These are phyloP conservation scores for Elsinoe arachidis DNA, from an alignment of 2,329 filamentous ascomycete genomes.

Conservation along the genomic window DNA sequence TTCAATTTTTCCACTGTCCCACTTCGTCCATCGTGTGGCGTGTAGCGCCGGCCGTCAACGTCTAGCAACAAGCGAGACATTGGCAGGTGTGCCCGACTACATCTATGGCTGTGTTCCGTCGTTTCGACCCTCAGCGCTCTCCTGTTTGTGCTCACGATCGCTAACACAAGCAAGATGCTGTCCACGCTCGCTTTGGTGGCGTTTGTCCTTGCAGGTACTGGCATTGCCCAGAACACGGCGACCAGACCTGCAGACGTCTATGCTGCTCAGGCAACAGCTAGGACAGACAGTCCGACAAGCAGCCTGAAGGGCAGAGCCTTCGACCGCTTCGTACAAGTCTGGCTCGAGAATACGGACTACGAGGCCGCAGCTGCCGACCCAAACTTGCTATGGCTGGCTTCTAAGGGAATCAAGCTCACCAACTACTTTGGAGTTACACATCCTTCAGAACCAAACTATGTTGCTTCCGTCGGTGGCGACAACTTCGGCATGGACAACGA, in stretches of 20 bases:
- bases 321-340: slow-evolving; percentile 63
- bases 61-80: neutral
- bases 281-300: slow-evolving; percentile 52
- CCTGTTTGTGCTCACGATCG: neutral
- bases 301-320: slow-evolving; percentile 63
- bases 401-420: slow-evolving; percentile 53
- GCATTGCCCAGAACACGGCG: slow-evolving; percentile 35
- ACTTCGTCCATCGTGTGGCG: neutral
- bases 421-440: slow-evolving; percentile 52
- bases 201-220: slow-evolving; percentile 24
- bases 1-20: neutral
- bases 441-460: slow-evolving; percentile 69
- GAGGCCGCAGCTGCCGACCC: slow-evolving; percentile 55
- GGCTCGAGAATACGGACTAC: slow-evolving; percentile 69
- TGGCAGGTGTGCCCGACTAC: neutral
- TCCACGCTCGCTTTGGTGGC: slow-evolving; percentile 20
- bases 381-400: slow-evolving; percentile 50
- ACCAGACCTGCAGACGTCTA: slow-evolving; percentile 45
- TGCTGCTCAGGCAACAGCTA: slow-evolving; percentile 51
- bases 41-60: neutral
- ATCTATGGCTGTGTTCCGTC: neutral
- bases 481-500: slow-evolving; percentile 67
- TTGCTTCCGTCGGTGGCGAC: slow-evolving; percentile 58
- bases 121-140: neutral
- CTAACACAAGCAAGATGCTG: slow-evolving; percentile 13